Conservation (phyloP, 192 early-diverging fungal genomes). For the Mortierella alpina region DNA sequence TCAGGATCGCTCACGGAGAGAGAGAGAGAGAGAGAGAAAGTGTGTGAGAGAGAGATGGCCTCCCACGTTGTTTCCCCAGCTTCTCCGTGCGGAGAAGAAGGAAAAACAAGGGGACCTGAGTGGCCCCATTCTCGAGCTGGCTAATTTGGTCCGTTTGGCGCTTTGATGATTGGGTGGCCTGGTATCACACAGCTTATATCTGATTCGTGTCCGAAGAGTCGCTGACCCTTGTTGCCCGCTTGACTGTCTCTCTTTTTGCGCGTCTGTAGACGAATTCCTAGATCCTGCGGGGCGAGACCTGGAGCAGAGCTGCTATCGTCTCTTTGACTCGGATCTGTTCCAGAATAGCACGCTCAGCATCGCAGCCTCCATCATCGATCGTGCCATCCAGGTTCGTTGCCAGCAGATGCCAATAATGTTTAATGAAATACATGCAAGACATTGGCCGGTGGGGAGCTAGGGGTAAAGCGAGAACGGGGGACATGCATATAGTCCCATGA, state of each 20-base stretch:
- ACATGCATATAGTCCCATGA: too few relatives aligned
- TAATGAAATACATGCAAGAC: neutral
- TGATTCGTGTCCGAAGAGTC: neutral
- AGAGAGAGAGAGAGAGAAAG: too few relatives aligned
- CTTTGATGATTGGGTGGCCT: too few relatives aligned
- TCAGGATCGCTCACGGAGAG: too few relatives aligned
- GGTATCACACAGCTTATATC: too few relatives aligned
- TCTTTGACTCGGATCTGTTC: constrained; percentile 63
- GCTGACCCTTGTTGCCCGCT: constrained; percentile 1
- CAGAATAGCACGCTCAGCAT: constrained; percentile 38
- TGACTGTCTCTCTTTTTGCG: neutral
- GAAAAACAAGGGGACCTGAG: too few relatives aligned
- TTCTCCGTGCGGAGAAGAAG: too few relatives aligned
- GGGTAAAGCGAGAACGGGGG: neutral
- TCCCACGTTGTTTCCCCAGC: too few relatives aligned
- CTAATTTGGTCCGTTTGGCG: too few relatives aligned
- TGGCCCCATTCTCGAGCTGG: too few relatives aligned
- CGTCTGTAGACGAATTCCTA: constrained; percentile 60
- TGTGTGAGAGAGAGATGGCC: too few relatives aligned
- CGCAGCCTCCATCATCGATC: constrained; percentile 27
- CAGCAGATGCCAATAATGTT: neutral
- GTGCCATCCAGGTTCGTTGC: constrained; percentile 35
- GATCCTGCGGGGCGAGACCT: constrained; percentile 50
- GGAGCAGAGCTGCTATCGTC: constrained; percentile 58
- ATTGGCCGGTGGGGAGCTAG: neutral